Base-by-base conservation (phyloP, 192 early-diverging fungal genomes). In the Umbelopsis vinacea region DNA sequence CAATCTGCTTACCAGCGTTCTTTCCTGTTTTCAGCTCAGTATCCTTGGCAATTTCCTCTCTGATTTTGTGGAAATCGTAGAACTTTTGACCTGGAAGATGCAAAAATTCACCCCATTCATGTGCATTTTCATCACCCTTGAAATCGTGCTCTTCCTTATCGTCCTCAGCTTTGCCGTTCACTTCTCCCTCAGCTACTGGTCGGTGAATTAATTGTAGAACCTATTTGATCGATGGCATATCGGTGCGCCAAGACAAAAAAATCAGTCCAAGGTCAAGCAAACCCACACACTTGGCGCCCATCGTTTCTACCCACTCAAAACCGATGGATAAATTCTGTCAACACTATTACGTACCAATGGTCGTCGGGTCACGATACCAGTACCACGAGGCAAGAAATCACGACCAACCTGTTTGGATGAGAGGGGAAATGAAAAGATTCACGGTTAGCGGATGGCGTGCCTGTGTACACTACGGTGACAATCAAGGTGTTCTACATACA, bases 21-120 rank as follows among this genome's bases (percentile, higher is more conserved):
- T 89, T 89, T 55, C 92, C 92, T 2, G 93, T 93, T 84, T 94
- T 94, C 46, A 82, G 82, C 43, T 98, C 96, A 23, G 97, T 98
- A 71, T 98, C 97, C 45, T 88, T 86, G 19, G 92, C 86, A 78
- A 99, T 99, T 74, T 99, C 98, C 4, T 96, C 93, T 54, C 98
- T 89, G 78, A 99, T 99, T 76, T 99, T 92, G 81, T 95, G 83
- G 83, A 99, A 99, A 82, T 98, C 87, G 53, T 83, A 89, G 74
- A 98, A 99, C 86, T 97, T 97, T 78, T 94, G 92, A 9, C 97
- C 97, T 2, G 98, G 98, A 71, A 96, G 81, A 79, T 99, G 98
- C 71, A 99, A 81, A 78, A 99, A 99, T 81, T 99, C 98, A 47
- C 98, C 98, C 96, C 96, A 99, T 81, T 99, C 98, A 48, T 96